A percentile compares a stretch with the other conserved stretches of the same genome.
Evolutionary conservation across 1,284 basidiomycete genomes (phyloP).

Genomic region (Anthracocystis panici-leucophaei): DNA sequence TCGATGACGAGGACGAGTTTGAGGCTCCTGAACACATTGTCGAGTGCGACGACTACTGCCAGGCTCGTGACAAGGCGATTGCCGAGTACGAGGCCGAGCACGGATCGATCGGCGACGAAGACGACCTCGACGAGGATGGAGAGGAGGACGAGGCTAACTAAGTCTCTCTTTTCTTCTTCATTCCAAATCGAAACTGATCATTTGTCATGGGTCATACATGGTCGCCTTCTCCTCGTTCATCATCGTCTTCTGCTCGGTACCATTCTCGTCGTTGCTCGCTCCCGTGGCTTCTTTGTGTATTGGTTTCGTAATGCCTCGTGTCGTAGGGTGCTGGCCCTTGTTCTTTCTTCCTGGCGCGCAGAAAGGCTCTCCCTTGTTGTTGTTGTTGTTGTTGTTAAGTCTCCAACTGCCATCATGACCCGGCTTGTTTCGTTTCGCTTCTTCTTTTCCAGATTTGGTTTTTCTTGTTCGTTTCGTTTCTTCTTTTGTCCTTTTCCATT

Average conservation of each 20-base stretch:
- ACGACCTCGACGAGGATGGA: constrained; percentile 42
- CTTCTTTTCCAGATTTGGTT: not conserved
- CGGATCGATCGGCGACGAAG: constrained; percentile 39
- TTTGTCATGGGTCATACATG: constrained; percentile 38
- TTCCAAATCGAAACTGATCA: constrained; percentile 6
- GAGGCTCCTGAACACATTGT: constrained; percentile 36
- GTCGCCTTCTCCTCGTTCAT: constrained; percentile 2
- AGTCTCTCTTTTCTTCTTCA: not conserved
- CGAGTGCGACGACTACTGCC: constrained; percentile 54
- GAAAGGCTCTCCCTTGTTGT: not conserved
- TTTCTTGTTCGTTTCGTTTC: not conserved
- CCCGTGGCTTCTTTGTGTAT: constrained; percentile 2
- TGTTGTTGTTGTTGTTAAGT: no score
- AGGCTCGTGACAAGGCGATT: constrained; percentile 40
- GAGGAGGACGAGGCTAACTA: constrained; percentile 14
- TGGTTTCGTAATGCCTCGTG: constrained; percentile 27
- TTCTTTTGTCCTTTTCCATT: not conserved
- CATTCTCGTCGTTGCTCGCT: constrained; percentile 14
- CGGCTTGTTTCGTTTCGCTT: constrained; percentile 13
- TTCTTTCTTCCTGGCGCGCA: constrained; percentile 22
- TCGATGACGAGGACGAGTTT: constrained; percentile 47
- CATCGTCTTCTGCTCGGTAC: constrained; percentile 5
- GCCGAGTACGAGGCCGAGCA: constrained; percentile 35
- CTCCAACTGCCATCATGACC: constrained; percentile 12
- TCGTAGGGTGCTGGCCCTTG: constrained; percentile 28